Evolutionary conservation across 805 yeast species (phyloP).

Genomic region (Candida loeiensis): DNA sequence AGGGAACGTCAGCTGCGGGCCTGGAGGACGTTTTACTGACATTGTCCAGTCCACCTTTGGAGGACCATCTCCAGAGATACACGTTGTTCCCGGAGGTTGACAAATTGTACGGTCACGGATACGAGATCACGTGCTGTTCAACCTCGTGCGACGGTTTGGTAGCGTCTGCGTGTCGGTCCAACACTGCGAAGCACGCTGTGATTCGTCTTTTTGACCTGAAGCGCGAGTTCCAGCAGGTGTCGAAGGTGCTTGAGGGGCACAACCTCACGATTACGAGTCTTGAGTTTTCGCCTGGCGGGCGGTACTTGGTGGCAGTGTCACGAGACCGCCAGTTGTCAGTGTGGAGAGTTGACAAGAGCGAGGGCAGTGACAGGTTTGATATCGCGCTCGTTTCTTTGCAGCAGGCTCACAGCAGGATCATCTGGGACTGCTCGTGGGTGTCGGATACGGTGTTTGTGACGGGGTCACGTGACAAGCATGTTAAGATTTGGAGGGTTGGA

Average conservation of each 20-base stretch:
- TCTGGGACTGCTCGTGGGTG: conserved; percentile 94
- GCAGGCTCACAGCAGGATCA: conserved; percentile 82
- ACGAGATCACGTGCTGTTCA: conserved; percentile 80
- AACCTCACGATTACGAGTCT: conserved; percentile 81
- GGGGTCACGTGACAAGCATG: conserved; percentile 78
- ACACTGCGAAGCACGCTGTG: conserved; percentile 79
- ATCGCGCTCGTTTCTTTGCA: conserved; percentile 43
- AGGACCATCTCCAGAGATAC: conserved; percentile 86
- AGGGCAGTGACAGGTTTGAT: conserved; percentile 13
- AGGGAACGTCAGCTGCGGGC: conserved; percentile 36
- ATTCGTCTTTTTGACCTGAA: conserved; percentile 67
- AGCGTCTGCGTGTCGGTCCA: conserved; percentile 92
- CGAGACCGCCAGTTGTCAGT: conserved; percentile 85
- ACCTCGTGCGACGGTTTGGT: conserved; percentile 63
- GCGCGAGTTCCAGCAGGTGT: conserved; percentile 51
- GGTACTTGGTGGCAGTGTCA: conserved; percentile 68
- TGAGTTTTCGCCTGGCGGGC: conserved; percentile 67
- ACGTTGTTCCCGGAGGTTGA: conserved; percentile 95
- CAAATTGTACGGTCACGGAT: conserved; percentile 95
- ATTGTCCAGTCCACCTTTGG: conserved; percentile 68
- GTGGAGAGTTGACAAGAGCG: conserved; percentile 48
- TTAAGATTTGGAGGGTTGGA: conserved; percentile 66
- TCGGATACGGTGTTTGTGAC: conserved; percentile 55
- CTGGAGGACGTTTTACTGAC: conserved; percentile 46
- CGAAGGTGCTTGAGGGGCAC: conserved; percentile 58